Conservation (phyloP, 176 grass and related monocot species). For the Secale cereale region DNA sequence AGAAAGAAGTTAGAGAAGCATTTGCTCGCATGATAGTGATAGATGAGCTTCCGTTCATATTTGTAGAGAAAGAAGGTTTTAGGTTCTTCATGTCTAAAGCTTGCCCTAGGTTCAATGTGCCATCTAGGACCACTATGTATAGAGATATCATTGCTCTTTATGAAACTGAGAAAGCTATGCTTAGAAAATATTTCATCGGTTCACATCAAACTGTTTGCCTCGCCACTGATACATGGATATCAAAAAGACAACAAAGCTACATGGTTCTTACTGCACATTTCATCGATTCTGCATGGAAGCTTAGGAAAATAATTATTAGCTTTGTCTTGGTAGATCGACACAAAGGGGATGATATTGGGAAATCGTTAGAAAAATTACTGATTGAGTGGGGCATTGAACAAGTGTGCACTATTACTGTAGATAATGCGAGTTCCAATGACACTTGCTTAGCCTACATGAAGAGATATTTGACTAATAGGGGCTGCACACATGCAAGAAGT, state of each 20-base stretch:
- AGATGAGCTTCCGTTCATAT: not conserved
- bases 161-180: too few relatives aligned
- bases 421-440: not conserved
- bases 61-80: not conserved
- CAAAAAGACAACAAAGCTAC: not conserved
- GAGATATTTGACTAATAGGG: not conserved
- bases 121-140: too few relatives aligned
- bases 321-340: too few relatives aligned
- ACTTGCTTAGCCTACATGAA: too few relatives aligned
- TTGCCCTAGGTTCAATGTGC: too few relatives aligned
- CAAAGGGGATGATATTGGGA: not conserved
- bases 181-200: too few relatives aligned
- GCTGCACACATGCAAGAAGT: not conserved
- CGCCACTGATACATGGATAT: not conserved
- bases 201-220: not conserved
- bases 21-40: not conserved
- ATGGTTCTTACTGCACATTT: constrained; percentile 9
- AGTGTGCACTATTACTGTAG: not conserved
- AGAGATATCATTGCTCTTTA: too few relatives aligned
- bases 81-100: not conserved
- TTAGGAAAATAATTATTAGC: too few relatives aligned
- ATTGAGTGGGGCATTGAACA: not conserved
- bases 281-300: not conserved
- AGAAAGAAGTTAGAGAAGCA: too few relatives aligned
- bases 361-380: not conserved